These are phyloP conservation scores for Stephanodiscus minutulus DNA, from an alignment of 108 stramenopile species.

Conservation along the genomic window DNA sequence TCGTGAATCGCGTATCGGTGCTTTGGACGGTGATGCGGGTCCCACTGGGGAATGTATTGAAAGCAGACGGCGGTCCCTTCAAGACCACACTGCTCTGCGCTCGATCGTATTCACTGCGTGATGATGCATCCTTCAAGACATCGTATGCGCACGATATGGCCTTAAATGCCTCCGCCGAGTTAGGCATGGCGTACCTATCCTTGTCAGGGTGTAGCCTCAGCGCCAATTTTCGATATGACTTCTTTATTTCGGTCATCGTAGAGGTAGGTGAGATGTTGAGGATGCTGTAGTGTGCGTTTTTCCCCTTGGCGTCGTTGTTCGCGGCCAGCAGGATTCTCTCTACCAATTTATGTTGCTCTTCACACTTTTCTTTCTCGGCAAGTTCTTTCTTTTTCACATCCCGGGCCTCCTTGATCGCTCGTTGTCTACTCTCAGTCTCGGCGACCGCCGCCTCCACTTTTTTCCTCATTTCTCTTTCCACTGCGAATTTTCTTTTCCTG, in stretches of 20 bases:
- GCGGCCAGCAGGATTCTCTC: neutral
- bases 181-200: constrained; percentile 3
- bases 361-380: neutral
- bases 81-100: neutral
- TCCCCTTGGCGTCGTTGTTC: neutral
- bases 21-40: constrained; percentile 20
- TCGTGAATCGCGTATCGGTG: neutral
- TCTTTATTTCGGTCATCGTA: constrained; percentile 58
- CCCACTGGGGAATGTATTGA: neutral
- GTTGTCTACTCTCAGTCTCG: neutral
- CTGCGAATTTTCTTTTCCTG: neutral
- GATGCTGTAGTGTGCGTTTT: constrained; percentile 37
- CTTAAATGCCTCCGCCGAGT: constrained; percentile 10
- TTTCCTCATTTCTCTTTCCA: neutral
- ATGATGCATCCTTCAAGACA: constrained; percentile 4
- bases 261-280: constrained; percentile 44
- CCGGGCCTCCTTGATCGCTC: neutral
- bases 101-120: constrained; percentile 1
- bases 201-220: constrained; percentile 31
- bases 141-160: constrained; percentile 2
- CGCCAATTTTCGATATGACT: constrained; percentile 69
- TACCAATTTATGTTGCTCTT: neutral
- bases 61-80: neutral
- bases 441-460: neutral
- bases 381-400: neutral